Percentiles rank a stretch among this genome's conserved stretches.
Conservation (phyloP, 495 filamentous ascomycete genomes). For the Penicillium daleae region DNA sequence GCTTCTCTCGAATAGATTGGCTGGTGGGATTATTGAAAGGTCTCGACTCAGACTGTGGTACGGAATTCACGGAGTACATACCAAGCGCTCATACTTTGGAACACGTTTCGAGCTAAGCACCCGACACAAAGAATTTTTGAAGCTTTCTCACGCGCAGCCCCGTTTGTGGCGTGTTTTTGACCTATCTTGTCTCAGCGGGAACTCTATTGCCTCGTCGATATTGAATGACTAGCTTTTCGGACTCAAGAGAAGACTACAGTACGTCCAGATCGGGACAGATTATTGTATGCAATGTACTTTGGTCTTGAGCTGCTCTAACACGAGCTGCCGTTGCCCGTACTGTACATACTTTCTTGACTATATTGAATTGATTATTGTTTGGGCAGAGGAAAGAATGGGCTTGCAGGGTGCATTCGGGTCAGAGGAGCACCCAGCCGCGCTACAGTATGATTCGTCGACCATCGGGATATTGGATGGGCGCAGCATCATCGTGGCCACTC, state of each 20-base stretch:
- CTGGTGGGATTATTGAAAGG: background rate
- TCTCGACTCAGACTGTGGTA: background rate
- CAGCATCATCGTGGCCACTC: slow-evolving; percentile 13
- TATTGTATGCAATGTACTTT: background rate
- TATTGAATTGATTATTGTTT: background rate
- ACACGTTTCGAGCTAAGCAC: slow-evolving; percentile 6
- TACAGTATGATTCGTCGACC: slow-evolving; percentile 14
- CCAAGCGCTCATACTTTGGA: background rate
- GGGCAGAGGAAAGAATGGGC: slow-evolving; percentile 5
- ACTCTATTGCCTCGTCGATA: background rate
- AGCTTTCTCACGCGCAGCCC: slow-evolving; percentile 1
- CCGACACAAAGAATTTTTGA: background rate
- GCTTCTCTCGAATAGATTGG: slow-evolving; percentile 21
- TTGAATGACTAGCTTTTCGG: background rate
- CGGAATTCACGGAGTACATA: no score
- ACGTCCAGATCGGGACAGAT: background rate
- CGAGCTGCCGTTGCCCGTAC: background rate
- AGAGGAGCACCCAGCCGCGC: slow-evolving; percentile 17
- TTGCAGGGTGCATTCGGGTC: slow-evolving; percentile 25
- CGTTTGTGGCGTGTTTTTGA: slow-evolving; percentile 2
- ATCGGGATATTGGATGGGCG: background rate
- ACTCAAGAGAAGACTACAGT: background rate
- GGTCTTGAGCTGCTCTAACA: background rate
- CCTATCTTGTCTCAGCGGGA: slow-evolving; percentile 1
- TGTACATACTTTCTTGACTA: background rate